Percentiles rank a stretch among this genome's conserved stretches.
Conservation (phyloP, 2,329 filamentous ascomycete species). For the Claviceps paspali region DNA sequence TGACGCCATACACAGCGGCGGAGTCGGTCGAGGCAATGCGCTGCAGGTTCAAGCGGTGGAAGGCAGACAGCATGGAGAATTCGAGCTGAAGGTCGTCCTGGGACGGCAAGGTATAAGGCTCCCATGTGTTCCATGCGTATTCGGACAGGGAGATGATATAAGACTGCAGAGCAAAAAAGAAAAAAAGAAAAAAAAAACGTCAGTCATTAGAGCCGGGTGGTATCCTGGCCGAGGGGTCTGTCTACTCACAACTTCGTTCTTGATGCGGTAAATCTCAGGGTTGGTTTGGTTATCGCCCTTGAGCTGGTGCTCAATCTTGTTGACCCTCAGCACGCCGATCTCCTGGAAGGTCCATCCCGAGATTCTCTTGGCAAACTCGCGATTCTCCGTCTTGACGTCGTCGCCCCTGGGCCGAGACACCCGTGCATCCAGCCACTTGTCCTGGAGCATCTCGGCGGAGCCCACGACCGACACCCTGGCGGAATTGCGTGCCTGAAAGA, state of each 20-base stretch:
- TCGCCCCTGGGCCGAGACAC: constrained; percentile 46
- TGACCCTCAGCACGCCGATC: constrained; percentile 74
- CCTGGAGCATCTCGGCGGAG: constrained; percentile 71
- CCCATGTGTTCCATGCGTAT: constrained; percentile 59
- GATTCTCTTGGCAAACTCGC: constrained; percentile 69
- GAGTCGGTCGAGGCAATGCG: constrained; percentile 41
- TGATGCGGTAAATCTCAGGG: constrained; percentile 83
- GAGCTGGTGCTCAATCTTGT: constrained; percentile 64
- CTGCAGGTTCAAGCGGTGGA: constrained; percentile 69
- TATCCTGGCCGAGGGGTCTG: background rate
- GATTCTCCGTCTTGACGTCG: constrained; percentile 55
- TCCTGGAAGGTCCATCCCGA: constrained; percentile 97
- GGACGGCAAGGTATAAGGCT: constrained; percentile 54
- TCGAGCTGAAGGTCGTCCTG: constrained; percentile 78
- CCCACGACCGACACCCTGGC: constrained; percentile 78
- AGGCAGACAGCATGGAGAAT: constrained; percentile 96
- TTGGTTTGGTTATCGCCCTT: constrained; percentile 47
- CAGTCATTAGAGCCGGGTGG: no score
- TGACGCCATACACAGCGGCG: constrained; percentile 55
- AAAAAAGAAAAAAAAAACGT: no score
- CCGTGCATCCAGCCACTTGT: constrained; percentile 76
- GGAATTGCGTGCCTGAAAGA: constrained; percentile 83
- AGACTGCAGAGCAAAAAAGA: constrained; percentile 39
- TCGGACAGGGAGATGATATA: constrained; percentile 85
- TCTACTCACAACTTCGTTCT: constrained; percentile 84